Evolutionary conservation across 2,329 filamentous ascomycete species (phyloP).

Genomic region (Periconia macrospinosa): DNA sequence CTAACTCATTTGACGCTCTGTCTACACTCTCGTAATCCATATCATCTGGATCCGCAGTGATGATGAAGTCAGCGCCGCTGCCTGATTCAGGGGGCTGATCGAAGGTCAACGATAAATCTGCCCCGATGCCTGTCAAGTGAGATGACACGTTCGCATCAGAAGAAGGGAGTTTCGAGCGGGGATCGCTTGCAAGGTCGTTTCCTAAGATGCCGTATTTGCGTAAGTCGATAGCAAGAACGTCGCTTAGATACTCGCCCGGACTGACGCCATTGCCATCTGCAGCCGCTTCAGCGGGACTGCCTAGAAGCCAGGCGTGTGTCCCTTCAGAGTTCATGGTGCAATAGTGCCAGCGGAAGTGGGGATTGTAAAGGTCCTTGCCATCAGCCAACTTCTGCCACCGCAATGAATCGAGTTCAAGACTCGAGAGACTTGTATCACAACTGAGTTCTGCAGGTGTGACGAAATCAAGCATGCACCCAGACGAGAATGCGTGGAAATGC

Average conservation of each 20-base stretch:
- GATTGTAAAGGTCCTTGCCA: constrained; percentile 88
- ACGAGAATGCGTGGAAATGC: constrained; percentile 94
- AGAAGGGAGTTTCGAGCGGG: constrained; percentile 49
- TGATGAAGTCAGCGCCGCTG: constrained; percentile 85
- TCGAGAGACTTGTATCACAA: constrained; percentile 87
- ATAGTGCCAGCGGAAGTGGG: constrained; percentile 96
- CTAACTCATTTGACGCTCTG: constrained; percentile 31
- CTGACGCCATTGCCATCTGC: constrained; percentile 68
- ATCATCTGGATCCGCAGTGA: constrained; percentile 84
- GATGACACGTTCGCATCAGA: constrained; percentile 58
- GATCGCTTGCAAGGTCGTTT: constrained; percentile 61
- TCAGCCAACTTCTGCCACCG: constrained; percentile 96
- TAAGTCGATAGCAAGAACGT: constrained; percentile 91
- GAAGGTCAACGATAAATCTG: constrained; percentile 84
- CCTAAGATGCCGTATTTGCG: constrained; percentile 88
- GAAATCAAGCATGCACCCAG: constrained; percentile 89
- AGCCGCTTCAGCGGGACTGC: constrained; percentile 75
- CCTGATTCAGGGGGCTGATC: constrained; percentile 81
- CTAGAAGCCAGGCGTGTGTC: constrained; percentile 95
- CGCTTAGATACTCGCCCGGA: constrained; percentile 89
- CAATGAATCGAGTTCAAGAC: constrained; percentile 81
- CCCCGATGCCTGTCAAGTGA: constrained; percentile 68
- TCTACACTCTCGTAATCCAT: constrained; percentile 63
- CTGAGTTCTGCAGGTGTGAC: constrained; percentile 90
- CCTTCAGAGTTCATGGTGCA: constrained; percentile 94